These are phyloP conservation scores for Colletotrichum orbiculare DNA, from an alignment of 2,329 filamentous ascomycete species.

Conservation along the genomic window DNA sequence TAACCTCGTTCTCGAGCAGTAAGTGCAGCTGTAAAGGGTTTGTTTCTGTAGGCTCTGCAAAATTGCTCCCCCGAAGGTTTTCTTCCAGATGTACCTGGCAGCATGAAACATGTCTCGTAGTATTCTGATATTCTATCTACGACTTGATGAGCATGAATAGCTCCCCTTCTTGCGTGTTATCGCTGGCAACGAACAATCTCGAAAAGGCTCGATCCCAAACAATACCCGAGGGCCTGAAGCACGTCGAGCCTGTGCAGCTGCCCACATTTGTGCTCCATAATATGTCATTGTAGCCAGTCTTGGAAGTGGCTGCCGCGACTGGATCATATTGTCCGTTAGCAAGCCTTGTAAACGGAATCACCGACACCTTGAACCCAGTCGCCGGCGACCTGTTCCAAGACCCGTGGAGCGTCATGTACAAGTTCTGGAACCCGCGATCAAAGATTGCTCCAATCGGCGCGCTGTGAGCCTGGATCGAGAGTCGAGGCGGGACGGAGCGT, in stretches of 20 bases:
- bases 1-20: no score
- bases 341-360: conserved; percentile 47
- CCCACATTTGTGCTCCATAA: conserved; percentile 47
- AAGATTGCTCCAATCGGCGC: conserved; percentile 72
- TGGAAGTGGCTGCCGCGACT: conserved; percentile 44
- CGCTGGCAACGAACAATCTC: conserved; percentile 41
- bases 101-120: neutral
- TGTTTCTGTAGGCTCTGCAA: no score
- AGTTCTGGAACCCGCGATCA: conserved; percentile 59
- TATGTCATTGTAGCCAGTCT: conserved; percentile 45
- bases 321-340: conserved; percentile 44
- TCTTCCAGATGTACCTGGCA: no score
- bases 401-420: conserved; percentile 71
- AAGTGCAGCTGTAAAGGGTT: no score
- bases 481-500: conserved; percentile 52
- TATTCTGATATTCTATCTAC: neutral
- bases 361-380: conserved; percentile 52
- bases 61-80: no score
- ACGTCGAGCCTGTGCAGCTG: conserved; percentile 42
- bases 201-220: conserved; percentile 39
- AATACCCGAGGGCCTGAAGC: conserved; percentile 41
- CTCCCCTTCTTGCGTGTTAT: conserved; percentile 40
- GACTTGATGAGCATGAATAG: conserved; percentile 38
- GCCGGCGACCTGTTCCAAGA: conserved; percentile 60
- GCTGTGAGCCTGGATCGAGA: conserved; percentile 68